Evolutionary conservation across 2,329 filamentous ascomycete species (phyloP).

Genomic region (Elsinoe perseae): DNA sequence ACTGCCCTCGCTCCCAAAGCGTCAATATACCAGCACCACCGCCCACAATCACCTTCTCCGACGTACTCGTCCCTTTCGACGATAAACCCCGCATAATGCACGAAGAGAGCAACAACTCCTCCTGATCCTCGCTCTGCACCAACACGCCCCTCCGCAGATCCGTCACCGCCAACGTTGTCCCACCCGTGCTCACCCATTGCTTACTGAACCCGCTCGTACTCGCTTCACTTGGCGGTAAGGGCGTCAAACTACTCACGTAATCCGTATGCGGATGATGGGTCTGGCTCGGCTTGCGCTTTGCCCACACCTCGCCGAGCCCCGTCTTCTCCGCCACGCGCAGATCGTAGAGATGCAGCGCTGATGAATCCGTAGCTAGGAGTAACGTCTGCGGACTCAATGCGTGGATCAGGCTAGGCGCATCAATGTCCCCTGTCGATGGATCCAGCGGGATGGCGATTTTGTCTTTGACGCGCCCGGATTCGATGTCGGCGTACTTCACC

Average conservation of each 20-base stretch:
- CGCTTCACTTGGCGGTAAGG: slow-evolving; percentile 68
- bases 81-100: slow-evolving; percentile 70
- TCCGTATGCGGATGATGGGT: slow-evolving; percentile 84
- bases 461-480: slow-evolving; percentile 61
- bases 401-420: slow-evolving; percentile 74
- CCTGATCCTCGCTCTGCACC: slow-evolving; percentile 86
- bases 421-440: slow-evolving; percentile 44
- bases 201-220: slow-evolving; percentile 86
- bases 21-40: slow-evolving; percentile 77
- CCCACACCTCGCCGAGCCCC: slow-evolving; percentile 33
- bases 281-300: slow-evolving; percentile 59
- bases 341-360: slow-evolving; percentile 81
- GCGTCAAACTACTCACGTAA: slow-evolving; percentile 81
- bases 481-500: slow-evolving; percentile 52
- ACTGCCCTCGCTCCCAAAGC: slow-evolving; percentile 86
- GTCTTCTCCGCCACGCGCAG: slow-evolving; percentile 45
- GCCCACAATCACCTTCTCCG: slow-evolving; percentile 67
- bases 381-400: slow-evolving; percentile 80
- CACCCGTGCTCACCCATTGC: slow-evolving; percentile 91
- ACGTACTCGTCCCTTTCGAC: slow-evolving; percentile 55
- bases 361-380: slow-evolving; percentile 83
- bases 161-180: slow-evolving; percentile 81
- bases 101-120: slow-evolving; percentile 82
- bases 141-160: slow-evolving; percentile 81
- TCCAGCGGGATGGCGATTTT: slow-evolving; percentile 69